Conservation (phyloP, 176 grass and related monocot species). For the Musa schizocarpa region DNA sequence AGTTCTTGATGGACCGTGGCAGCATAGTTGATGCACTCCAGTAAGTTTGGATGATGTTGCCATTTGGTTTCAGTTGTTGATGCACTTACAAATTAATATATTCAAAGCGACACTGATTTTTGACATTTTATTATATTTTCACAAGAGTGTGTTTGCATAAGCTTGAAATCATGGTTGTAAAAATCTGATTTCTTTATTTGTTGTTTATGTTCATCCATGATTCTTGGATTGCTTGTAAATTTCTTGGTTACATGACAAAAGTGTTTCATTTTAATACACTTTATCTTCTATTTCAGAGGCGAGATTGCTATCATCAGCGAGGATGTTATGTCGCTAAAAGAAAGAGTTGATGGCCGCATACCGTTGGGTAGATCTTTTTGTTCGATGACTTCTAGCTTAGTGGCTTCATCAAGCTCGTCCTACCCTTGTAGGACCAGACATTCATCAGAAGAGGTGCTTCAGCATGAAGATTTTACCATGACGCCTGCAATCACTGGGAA, state of each 20-base stretch:
- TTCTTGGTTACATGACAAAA: neutral
- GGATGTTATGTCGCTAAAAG: slow-evolving; percentile 41
- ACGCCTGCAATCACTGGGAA: neutral
- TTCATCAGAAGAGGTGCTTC: neutral
- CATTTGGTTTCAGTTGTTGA: slow-evolving; percentile 8
- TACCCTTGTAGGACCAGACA: slow-evolving; percentile 2
- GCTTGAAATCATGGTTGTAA: too few species aligned
- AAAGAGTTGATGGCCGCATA: slow-evolving; percentile 28
- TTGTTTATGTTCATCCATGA: too few species aligned
- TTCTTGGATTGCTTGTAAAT: neutral
- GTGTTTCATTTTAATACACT: neutral
- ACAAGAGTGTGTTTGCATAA: too few species aligned
- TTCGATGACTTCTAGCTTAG: neutral
- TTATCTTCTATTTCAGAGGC: slow-evolving; percentile 38
- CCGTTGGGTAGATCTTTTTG: slow-evolving; percentile 8
- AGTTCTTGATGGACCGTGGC: slow-evolving; percentile 38
- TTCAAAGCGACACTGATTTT: neutral
- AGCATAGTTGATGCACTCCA: slow-evolving; percentile 38
- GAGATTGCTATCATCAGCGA: slow-evolving; percentile 48
- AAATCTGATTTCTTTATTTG: too few species aligned
- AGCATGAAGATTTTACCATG: neutral
- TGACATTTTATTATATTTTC: neutral
- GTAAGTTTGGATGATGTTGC: slow-evolving; percentile 37
- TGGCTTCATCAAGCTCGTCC: slow-evolving; percentile 2
- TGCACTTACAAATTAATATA: slow-evolving; percentile 4